Evolutionary conservation across 2,329 filamentous ascomycete species (phyloP).

Genomic region (Colletotrichum nymphaeae): DNA sequence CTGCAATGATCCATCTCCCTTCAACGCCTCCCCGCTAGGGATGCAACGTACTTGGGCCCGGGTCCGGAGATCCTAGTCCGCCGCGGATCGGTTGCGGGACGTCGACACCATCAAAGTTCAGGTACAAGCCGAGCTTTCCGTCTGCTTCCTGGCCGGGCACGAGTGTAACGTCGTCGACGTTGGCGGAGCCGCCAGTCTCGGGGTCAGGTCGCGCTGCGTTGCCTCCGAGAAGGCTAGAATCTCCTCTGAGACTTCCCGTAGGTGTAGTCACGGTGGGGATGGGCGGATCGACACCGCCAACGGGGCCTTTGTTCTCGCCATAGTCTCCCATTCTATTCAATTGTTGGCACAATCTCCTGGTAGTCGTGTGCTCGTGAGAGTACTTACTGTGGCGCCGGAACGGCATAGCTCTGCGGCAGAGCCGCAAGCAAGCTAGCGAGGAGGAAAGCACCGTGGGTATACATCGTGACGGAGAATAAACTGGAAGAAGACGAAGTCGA

Average conservation of each 20-base stretch:
- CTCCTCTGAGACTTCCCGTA: conserved; percentile 54
- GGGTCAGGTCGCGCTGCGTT: conserved; percentile 50
- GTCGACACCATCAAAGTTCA: conserved; percentile 63
- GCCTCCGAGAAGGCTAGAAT: conserved; percentile 52
- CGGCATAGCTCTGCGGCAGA: conserved; percentile 11
- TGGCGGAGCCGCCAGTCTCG: conserved; percentile 49
- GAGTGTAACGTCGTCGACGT: conserved; percentile 51
- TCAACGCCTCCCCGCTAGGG: background rate
- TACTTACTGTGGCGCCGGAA: conserved; percentile 24
- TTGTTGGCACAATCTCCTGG: too few relatives aligned
- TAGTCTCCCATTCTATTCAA: conserved; percentile 49
- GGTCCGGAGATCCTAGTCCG: conserved; percentile 58
- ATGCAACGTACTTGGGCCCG: conserved; percentile 58
- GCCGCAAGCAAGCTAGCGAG: conserved; percentile 10
- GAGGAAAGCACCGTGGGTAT: conserved; percentile 8
- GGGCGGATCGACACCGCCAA: conserved; percentile 53
- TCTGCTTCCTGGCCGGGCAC: conserved; percentile 63
- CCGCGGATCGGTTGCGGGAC: conserved; percentile 68
- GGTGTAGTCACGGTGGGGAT: conserved; percentile 50
- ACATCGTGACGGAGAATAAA: background rate
- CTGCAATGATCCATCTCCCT: background rate
- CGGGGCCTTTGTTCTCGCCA: conserved; percentile 54
- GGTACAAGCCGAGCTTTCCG: conserved; percentile 60
- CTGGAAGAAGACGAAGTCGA: background rate
- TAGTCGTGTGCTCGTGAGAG: too few relatives aligned